Evolutionary conservation across 371 early-diverging fungal species (phyloP).

Genomic region (Rhizopus stolonifer): DNA sequence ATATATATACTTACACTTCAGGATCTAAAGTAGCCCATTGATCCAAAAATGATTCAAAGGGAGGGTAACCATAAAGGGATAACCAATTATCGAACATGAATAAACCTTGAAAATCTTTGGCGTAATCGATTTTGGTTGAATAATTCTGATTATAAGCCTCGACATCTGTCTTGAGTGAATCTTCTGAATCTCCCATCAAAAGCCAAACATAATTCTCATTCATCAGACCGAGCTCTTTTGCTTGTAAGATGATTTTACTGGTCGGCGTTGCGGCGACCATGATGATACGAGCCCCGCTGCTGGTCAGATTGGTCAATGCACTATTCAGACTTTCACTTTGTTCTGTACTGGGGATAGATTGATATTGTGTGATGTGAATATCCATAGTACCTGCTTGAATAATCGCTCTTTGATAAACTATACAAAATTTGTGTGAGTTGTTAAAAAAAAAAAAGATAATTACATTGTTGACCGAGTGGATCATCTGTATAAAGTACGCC

Average conservation of each 20-base stretch:
- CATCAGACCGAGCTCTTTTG: slow-evolving; percentile 33
- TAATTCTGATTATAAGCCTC: slow-evolving; percentile 25
- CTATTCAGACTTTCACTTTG: slow-evolving; percentile 16
- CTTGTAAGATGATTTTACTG: slow-evolving; percentile 33
- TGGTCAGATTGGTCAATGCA: slow-evolving; percentile 30
- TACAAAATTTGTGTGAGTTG: background rate
- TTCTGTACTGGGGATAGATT: slow-evolving; percentile 29
- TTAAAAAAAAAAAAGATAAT: background rate
- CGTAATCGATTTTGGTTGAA: slow-evolving; percentile 25
- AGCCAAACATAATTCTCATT: slow-evolving; percentile 56
- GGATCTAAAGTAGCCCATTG: slow-evolving; percentile 51
- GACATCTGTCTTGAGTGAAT: slow-evolving; percentile 25
- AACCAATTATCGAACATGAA: slow-evolving; percentile 60
- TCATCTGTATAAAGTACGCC: slow-evolving; percentile 49
- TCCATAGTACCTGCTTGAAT: slow-evolving; percentile 35
- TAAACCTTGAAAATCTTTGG: slow-evolving; percentile 44
- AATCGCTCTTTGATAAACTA: slow-evolving; percentile 43
- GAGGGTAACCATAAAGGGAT: slow-evolving; percentile 49
- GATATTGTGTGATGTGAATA: slow-evolving; percentile 36
- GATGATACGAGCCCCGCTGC: slow-evolving; percentile 43
- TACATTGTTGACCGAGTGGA: slow-evolving; percentile 51
- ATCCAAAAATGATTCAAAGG: slow-evolving; percentile 55
- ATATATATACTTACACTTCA: slow-evolving; percentile 39
- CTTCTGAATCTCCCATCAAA: slow-evolving; percentile 41
- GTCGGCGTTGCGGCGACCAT: slow-evolving; percentile 40